Evolutionary conservation across 345 rosid species (phyloP), one percentile per base, ranked within the genome.

Genomic region (Lepidium didymum): DNA sequence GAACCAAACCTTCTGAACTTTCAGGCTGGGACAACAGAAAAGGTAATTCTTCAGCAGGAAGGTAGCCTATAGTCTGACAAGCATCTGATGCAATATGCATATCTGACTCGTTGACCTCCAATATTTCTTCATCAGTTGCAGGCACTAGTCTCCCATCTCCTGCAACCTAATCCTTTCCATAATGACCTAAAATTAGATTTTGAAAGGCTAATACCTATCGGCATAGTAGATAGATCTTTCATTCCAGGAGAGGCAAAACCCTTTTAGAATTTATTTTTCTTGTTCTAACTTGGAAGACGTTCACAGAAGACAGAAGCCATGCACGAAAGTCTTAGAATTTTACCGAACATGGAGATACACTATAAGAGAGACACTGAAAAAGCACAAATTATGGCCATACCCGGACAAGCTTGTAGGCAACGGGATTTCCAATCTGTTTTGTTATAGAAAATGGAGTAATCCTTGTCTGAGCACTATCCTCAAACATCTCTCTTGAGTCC

Each of bases 381-480:
- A 64, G 44, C 59, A 64, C 8, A 64, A 0, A 7, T 23, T 7
- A 31, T 51, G 61, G 59, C 18, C 45, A 15, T 86, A 93, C 97
- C 93, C 97, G 85, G 42, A 93, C 98, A 70, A 93, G 97, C 86
- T 88, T 93, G 77, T 93, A 93, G 12, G 88, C 89, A 69, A 93
- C 87, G 5, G 95, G 94, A 66, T 83, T 81, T 7, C 80, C 78
- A 68, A 78, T 75, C 68, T 80, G 84, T 72, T 80, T 81, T 10
- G 81, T 55, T 35, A 82, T 77, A 64, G 88, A 77, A 50, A 82
- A 57, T 8, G 81, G 37, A 38, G 71, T 73, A 80, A 49, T 49
- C 63, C 64, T 74, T 56, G 79, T 79, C 69, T 70, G 81, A 55
- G 65, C 36, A 64, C 68, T 37, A 52, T 80, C 85, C 50, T 80